Evolutionary conservation across 2,329 filamentous ascomycete genomes (phyloP).

Genomic region (Fonsecaea pedrosoi): DNA sequence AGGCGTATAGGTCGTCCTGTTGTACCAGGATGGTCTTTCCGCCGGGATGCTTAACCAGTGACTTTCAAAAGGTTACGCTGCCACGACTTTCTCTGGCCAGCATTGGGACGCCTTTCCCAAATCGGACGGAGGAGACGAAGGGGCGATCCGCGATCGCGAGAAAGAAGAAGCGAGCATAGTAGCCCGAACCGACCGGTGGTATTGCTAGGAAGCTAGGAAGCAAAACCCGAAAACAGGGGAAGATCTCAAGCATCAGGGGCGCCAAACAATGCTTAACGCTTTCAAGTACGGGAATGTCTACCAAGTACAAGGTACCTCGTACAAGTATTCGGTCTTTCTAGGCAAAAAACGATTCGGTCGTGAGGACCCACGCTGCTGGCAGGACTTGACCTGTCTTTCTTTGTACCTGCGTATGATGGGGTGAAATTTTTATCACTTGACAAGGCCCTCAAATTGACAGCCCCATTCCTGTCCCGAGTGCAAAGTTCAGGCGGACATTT

Average conservation of each 20-base stretch:
- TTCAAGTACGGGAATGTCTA: neutral
- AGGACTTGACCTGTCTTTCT: neutral
- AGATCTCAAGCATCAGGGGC: neutral
- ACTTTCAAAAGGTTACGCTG: neutral
- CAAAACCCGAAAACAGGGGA: neutral
- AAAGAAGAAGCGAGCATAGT: constrained; percentile 11
- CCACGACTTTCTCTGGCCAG: neutral
- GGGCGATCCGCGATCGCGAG: constrained; percentile 12
- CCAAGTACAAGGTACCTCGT: too few relatives aligned
- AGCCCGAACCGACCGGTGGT: neutral
- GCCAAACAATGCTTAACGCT: neutral
- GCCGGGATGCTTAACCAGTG: neutral
- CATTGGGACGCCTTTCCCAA: neutral
- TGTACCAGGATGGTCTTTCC: neutral
- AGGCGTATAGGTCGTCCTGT: neutral
- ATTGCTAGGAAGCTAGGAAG: neutral
- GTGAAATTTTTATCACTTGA: neutral
- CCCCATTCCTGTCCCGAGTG: neutral
- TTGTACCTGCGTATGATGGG: neutral
- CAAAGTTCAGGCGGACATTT: neutral
- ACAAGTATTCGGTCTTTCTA: too few relatives aligned
- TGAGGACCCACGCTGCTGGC: neutral
- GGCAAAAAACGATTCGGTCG: neutral
- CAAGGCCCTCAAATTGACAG: neutral
- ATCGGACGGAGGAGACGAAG: neutral